Evolutionary conservation across 768 basidiomycete species (phyloP).

Genomic region (Tubosaeta sp.): DNA sequence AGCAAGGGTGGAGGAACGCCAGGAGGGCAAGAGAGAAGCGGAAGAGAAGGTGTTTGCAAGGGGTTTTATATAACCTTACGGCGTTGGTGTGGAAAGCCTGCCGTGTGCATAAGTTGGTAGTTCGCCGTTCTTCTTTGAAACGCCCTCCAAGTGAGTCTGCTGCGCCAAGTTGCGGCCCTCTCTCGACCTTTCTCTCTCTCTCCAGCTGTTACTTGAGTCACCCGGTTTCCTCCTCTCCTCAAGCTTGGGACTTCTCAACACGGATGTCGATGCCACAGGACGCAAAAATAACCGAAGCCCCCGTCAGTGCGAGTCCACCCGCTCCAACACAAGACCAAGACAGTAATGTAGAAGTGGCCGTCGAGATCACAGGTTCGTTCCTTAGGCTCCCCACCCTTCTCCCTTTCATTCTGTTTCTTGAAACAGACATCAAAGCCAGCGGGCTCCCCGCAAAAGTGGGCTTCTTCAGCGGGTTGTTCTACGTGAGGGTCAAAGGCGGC

Average conservation of each 20-base stretch:
- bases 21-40: slow-evolving; percentile 10
- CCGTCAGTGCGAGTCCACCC: background rate
- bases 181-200: background rate
- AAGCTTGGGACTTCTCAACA: background rate
- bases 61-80: slow-evolving; percentile 19
- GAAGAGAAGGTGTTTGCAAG: background rate
- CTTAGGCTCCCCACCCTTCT: background rate
- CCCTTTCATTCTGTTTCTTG: background rate
- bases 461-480: slow-evolving; percentile 27
- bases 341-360: slow-evolving; percentile 15
- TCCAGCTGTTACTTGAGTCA: background rate
- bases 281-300: background rate
- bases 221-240: background rate
- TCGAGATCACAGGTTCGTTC: slow-evolving; percentile 26
- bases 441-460: slow-evolving; percentile 31
- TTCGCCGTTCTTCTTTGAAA: background rate
- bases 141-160: background rate
- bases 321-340: background rate
- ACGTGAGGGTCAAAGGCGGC: slow-evolving; percentile 27
- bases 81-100: slow-evolving; percentile 3
- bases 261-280: slow-evolving; percentile 14
- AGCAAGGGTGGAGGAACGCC: slow-evolving; percentile 5
- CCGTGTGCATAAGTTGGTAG: background rate
- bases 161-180: background rate
- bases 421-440: slow-evolving; percentile 32